phyloP scores from a whole-genome alignment of 1,284 basidiomycete genomes.

The Kwoniella shivajii region DNA sequence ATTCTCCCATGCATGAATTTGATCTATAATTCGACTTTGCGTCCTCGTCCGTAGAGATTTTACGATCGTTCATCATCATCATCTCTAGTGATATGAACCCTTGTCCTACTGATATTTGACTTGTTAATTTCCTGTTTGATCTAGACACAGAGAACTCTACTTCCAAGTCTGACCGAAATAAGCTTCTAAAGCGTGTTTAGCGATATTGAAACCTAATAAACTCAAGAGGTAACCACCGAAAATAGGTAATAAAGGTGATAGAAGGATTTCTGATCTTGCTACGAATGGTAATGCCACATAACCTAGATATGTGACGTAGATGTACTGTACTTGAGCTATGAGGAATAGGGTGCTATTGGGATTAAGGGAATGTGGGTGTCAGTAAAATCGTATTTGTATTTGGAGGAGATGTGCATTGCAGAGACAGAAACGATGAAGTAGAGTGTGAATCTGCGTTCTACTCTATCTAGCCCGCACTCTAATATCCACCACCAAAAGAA shows the following conservation, averaged over 20 bases:
- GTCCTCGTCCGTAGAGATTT: too few species aligned
- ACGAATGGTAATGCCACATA: slow-evolving; percentile 87
- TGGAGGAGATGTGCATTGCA: neutral
- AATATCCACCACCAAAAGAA: too few species aligned
- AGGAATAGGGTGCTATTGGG: slow-evolving; percentile 69
- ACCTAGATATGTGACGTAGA: slow-evolving; percentile 86
- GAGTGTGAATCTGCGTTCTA: too few species aligned
- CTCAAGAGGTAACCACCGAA: slow-evolving; percentile 82
- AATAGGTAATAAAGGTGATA: slow-evolving; percentile 80
- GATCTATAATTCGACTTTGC: too few species aligned
- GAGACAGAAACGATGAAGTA: too few species aligned
- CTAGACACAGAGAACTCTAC: too few species aligned
- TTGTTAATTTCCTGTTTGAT: too few species aligned
- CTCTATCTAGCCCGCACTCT: too few species aligned
- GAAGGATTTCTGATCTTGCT: slow-evolving; percentile 78
- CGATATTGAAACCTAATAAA: slow-evolving; percentile 84
- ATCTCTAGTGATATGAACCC: too few species aligned
- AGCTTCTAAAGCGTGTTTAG: slow-evolving; percentile 69
- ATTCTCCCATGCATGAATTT: too few species aligned
- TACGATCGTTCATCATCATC: too few species aligned
- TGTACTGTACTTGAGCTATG: slow-evolving; percentile 80
- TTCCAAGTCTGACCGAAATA: slow-evolving; percentile 66
- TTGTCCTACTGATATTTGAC: too few species aligned
- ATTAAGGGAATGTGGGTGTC: neutral
- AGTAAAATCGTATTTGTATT: neutral